Evolutionary conservation across 202 grass and related monocot genomes (phyloP).

Genomic region (Panicum virgatum): DNA sequence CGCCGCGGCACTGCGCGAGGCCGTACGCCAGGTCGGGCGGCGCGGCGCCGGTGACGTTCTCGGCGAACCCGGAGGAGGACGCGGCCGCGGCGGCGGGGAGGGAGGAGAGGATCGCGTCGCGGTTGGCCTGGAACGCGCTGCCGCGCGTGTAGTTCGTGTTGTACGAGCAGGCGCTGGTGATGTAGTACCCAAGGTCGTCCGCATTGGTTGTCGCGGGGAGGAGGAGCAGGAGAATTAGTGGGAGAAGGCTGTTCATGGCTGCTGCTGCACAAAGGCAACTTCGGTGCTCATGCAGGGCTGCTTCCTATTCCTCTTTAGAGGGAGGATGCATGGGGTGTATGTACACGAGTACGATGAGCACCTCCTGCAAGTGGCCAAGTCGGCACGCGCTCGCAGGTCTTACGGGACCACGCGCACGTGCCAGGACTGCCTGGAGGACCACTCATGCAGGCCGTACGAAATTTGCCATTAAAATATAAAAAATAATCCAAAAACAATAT

Average conservation of each 20-base stretch:
- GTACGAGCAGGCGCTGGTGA: conserved; percentile 27
- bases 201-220: not conserved
- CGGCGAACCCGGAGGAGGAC: conserved; percentile 13
- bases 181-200: not conserved
- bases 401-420: no score
- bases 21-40: conserved; percentile 30
- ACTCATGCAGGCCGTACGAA: no score
- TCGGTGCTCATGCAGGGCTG: no score
- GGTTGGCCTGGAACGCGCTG: conserved; percentile 39
- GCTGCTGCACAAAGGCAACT: no score
- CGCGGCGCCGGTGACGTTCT: not conserved
- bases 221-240: not conserved
- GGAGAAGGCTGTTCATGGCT: not conserved
- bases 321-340: no score
- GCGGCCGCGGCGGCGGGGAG: conserved; percentile 7
- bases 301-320: no score
- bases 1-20: conserved; percentile 46
- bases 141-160: conserved; percentile 42
- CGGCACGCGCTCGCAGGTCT: no score
- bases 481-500: no score
- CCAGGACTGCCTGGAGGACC: no score
- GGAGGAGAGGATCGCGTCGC: conserved; percentile 10
- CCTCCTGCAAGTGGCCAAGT: no score
- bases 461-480: no score
- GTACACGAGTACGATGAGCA: no score